Base-by-base conservation (phyloP, 495 filamentous ascomycete genomes). In the Apodospora peruviana region DNA sequence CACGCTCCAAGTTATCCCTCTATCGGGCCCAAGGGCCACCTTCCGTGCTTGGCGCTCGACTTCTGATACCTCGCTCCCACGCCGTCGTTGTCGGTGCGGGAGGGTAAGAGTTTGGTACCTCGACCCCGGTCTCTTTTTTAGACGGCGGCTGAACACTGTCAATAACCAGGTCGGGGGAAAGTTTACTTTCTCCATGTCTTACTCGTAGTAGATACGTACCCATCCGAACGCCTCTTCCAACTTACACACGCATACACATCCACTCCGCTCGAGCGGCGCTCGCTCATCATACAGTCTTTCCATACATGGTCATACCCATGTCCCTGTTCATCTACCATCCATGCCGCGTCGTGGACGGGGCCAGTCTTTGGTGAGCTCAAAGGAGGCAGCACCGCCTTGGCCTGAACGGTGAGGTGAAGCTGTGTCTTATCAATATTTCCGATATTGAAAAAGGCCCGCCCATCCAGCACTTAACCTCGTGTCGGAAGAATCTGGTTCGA, bases 391-490 rank as follows among this genome's bases (percentile, higher is more conserved):
- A 48, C 52, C 51, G 49, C 50, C 55, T 47, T 37, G 40, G 49
- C 40, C 40, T 48, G 43, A 34, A 53, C 47, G 57, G 47, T 37
- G 42, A 50, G 46, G 14, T 22, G 16, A 47, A 32, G 43, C 21
- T 22, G 27, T 53, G 54, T 56, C 47, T 60, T 52, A 49, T 55
- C 50, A 48, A 38, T 54, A 52, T 50, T 54, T 41, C 57, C 60
- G 57, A 56, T 56, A 50, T 58, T 60, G 52, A 63, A 60, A 54
- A 58, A 58, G 43, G 48, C 36, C 50, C 50, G 34, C 24, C 45
- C 51, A 25, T 51, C 51, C 54, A 53, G 44, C 40, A 35, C 45
- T 45, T 49, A 47, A 49, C 45, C 47, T 48, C 34, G 39, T 52
- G 47, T 53, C 54, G 54, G 60, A 50, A 40, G 43, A 43, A 44